phyloP scores from a whole-genome alignment of 306 rosid species.

The Clitoria ternatea region DNA sequence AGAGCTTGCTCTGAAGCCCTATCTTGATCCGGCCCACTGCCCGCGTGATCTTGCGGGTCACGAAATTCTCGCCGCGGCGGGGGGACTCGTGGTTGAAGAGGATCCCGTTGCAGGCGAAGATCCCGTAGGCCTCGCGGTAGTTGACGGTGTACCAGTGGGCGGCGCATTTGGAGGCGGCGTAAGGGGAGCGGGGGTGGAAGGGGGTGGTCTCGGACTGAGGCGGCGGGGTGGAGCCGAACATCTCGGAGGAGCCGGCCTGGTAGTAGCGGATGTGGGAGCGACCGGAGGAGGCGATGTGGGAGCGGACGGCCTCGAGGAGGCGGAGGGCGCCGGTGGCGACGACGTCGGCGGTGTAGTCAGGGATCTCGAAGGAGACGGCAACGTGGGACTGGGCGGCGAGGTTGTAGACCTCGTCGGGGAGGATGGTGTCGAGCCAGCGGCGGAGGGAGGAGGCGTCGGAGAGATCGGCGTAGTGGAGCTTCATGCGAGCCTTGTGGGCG shows the following conservation, averaged over 20 bases:
- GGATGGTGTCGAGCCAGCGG: slow-evolving; percentile 88
- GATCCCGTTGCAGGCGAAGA: slow-evolving; percentile 88
- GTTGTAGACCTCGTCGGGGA: slow-evolving; percentile 93
- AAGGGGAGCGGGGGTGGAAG: slow-evolving; percentile 94
- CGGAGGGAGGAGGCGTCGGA: slow-evolving; percentile 98
- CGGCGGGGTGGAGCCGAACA: slow-evolving; percentile 92
- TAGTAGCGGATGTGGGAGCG: slow-evolving; percentile 69
- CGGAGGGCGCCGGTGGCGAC: slow-evolving; percentile 97
- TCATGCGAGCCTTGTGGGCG: slow-evolving; percentile 91
- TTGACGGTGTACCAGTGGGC: slow-evolving; percentile 99
- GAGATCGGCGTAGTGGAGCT: slow-evolving; percentile 99
- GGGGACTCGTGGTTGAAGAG: slow-evolving; percentile 95
- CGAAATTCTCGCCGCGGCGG: slow-evolving; percentile 89
- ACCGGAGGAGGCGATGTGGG: slow-evolving; percentile 74
- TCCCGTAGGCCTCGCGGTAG: slow-evolving; percentile 91
- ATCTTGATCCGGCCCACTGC: slow-evolving; percentile 95
- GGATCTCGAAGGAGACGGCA: slow-evolving; percentile 97
- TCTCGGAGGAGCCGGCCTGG: slow-evolving; percentile 98
- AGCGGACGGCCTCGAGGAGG: slow-evolving; percentile 85
- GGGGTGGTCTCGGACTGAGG: slow-evolving; percentile 86
- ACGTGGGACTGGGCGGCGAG: slow-evolving; percentile 99
- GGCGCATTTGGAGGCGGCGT: slow-evolving; percentile 90
- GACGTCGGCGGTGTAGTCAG: slow-evolving; percentile 95
- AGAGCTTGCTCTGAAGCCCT: slow-evolving; percentile 83
- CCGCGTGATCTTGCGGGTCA: slow-evolving; percentile 87